Percentiles rank a stretch among this genome's conserved stretches.
phyloP scores from a whole-genome alignment of 345 rosid species.

The Pelargonium nanum region DNA sequence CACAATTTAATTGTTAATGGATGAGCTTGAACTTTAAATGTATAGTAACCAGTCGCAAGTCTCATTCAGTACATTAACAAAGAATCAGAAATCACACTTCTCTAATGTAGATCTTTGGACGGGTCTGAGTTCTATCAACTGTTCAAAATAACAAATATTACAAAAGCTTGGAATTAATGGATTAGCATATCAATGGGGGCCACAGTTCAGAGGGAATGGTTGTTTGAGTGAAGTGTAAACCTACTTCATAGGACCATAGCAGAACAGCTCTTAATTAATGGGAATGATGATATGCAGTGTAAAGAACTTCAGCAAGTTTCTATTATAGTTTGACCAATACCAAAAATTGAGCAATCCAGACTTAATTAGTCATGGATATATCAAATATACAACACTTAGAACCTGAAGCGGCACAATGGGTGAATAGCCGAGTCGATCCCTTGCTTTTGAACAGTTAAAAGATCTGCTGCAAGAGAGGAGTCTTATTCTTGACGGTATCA shows the following conservation, averaged over 20 bases:
- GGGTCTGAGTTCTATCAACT: background rate
- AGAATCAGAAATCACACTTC: background rate
- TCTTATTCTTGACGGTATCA: conserved; percentile 84
- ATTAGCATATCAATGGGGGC: background rate
- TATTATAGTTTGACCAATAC: conserved; percentile 4
- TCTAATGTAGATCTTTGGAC: background rate
- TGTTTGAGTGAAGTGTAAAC: conserved; percentile 4
- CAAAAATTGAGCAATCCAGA: background rate
- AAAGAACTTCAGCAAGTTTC: conserved; percentile 5
- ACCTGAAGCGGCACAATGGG: conserved; percentile 82
- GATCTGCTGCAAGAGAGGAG: conserved; percentile 74
- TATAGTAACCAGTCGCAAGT: background rate
- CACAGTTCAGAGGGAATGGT: conserved; percentile 1
- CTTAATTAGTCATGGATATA: background rate
- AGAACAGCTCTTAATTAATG: background rate
- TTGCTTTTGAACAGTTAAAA: conserved; percentile 70
- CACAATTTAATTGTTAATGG: conserved; percentile 3
- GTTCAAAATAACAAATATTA: background rate
- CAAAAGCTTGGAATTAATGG: too few relatives aligned
- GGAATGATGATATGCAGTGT: background rate
- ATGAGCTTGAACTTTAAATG: background rate
- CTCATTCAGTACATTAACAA: background rate
- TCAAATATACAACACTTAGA: conserved; percentile 13
- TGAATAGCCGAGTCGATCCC: conserved; percentile 67
- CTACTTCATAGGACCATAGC: background rate